phyloP scores from a whole-genome alignment of 2,329 filamentous ascomycete species.

The Xylaria sp. region DNA sequence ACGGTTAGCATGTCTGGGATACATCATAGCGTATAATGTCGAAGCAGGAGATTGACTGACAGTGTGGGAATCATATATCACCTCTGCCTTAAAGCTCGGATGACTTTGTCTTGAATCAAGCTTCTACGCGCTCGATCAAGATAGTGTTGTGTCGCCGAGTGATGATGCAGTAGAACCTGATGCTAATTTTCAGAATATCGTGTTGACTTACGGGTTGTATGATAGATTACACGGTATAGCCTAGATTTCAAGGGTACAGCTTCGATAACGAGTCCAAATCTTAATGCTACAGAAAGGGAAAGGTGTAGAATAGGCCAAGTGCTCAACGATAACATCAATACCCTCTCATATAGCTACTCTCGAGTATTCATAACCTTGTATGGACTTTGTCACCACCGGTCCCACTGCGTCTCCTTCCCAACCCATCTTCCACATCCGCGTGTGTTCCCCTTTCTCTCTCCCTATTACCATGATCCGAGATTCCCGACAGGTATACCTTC shows the following conservation, averaged over 20 bases:
- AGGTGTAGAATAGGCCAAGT: not conserved
- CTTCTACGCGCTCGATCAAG: too few relatives aligned
- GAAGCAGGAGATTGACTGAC: not conserved
- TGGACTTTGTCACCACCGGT: too few relatives aligned
- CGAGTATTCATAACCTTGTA: not conserved
- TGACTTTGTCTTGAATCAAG: not conserved
- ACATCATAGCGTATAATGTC: not conserved
- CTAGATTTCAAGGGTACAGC: not conserved
- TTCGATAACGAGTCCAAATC: not conserved
- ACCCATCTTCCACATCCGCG: not conserved
- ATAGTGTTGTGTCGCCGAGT: not conserved
- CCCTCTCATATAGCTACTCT: not conserved
- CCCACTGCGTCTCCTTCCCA: conserved; percentile 1
- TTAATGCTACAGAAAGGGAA: not conserved
- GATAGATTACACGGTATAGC: not conserved
- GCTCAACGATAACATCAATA: not conserved
- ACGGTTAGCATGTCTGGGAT: not conserved
- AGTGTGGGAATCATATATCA: not conserved
- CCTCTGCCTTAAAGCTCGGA: not conserved
- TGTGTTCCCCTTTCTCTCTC: not conserved
- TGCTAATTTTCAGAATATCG: not conserved
- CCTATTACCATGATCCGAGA: not conserved
- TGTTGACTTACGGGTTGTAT: not conserved
- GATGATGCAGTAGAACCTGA: not conserved
- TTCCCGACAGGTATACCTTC: not conserved